Evolutionary conservation across 2,329 filamentous ascomycete genomes (phyloP), one percentile per base, ranked within the genome.

Genomic region (Hypoxylon sp.): DNA sequence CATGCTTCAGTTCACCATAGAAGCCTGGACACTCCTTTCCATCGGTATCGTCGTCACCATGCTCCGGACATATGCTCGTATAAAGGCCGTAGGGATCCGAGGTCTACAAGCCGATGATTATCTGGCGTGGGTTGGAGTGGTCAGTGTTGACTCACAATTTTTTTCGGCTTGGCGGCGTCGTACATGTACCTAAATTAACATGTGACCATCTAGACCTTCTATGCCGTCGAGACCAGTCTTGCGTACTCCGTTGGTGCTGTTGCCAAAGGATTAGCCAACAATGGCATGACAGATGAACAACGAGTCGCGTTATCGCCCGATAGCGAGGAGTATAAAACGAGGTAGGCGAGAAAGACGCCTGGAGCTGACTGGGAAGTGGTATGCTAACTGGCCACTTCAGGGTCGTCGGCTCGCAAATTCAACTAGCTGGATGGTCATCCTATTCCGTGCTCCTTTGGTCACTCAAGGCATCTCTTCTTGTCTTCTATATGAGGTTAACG

Each of bases 401-500:
- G 29, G 80, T 86, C 0, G 78, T 81, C 9, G 86, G 86, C 0
- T 87, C 83, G 19, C 85, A 87, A 72, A 83, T 84, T 1, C 84
- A 86, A 65, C 75, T 88, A 1, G 77, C 84, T 0, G 85, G 86
- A 14, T 89, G 87, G 86, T 83, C 83, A 10, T 76, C 82, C 44
- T 89, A 89, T 69, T 83, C 84, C 1, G 75, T 82, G 6, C 75
- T 88, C 29, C 75, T 88, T 50, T 87, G 84, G 83, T 76, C 82
- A 33, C 75, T 89, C 59, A 88, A 89, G 76, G 75, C 82, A 1
- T 86, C 85, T 63, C 83, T 88, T 80, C 79, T 84, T 8, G 77
- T 86, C 46, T 88, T 88, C 74, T 88, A 88, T 74, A 80, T 82
- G 29, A 79, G 86, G 62, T 78, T 88, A 33, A 86, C 83, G 52